Conservation (phyloP, 305 asterid species). For the Fraxinus albicans region DNA sequence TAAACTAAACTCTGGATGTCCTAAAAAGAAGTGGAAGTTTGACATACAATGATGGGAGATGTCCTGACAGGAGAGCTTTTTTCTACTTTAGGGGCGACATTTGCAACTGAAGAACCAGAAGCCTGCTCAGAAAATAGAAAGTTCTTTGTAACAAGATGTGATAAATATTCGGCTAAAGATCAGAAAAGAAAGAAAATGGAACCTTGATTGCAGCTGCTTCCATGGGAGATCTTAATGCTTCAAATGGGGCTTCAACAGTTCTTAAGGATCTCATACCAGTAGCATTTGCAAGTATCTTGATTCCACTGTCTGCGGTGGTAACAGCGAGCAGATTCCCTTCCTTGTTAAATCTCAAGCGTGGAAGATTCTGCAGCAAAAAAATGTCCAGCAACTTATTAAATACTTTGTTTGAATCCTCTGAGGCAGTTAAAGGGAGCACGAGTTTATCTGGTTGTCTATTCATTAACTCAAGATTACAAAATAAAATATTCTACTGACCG, state of each 20-base stretch:
- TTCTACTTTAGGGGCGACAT: constrained; percentile 89
- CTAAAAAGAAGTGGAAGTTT: constrained; percentile 17
- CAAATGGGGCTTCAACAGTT: constrained; percentile 71
- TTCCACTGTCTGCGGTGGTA: constrained; percentile 86
- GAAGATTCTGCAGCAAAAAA: constrained; percentile 63
- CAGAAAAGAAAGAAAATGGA: constrained; percentile 10
- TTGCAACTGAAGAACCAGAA: constrained; percentile 75
- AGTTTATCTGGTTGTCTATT: constrained; percentile 2
- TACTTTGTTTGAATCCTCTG: constrained; percentile 5
- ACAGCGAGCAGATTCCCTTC: constrained; percentile 96
- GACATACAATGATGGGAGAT: constrained; percentile 77
- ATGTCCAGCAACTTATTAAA: constrained; percentile 21
- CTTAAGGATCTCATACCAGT: constrained; percentile 84
- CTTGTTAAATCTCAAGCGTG: constrained; percentile 90
- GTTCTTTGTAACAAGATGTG: constrained; percentile 8
- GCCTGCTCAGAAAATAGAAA: constrained; percentile 47
- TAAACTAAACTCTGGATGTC: constrained; percentile 11
- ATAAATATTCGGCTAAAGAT: constrained; percentile 14
- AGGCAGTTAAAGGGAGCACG: constrained; percentile 5
- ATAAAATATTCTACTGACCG: constrained; percentile 43
- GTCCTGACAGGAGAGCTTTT: constrained; percentile 97
- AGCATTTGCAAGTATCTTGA: constrained; percentile 84
- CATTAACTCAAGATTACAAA: constrained; percentile 8
- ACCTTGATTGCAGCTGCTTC: constrained; percentile 91
- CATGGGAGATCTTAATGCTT: constrained; percentile 70